phyloP scores from a whole-genome alignment of 75 land plant genomes.

The Cupressus sempervirens region DNA sequence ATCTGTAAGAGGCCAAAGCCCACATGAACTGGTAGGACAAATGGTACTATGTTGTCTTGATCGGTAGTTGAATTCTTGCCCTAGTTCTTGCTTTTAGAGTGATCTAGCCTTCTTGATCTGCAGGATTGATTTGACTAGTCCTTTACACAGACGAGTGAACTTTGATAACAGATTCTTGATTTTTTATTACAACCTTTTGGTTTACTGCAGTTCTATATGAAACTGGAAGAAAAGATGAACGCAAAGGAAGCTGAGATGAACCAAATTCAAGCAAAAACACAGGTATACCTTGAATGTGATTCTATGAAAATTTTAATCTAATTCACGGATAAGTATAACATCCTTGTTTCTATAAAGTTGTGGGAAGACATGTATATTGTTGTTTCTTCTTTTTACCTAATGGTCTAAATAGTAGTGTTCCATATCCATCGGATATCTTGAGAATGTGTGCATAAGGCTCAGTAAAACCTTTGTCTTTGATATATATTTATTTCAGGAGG shows the following conservation, averaged over 20 bases:
- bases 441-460: background rate
- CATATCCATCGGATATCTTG: background rate
- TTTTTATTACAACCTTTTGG: background rate
- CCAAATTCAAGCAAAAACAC: conserved; percentile 38
- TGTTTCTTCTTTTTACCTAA: background rate
- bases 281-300: conserved; percentile 22
- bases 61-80: background rate
- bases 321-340: background rate
- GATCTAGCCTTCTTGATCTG: background rate
- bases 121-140: background rate
- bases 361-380: background rate
- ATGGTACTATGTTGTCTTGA: background rate
- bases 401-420: background rate
- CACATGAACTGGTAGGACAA: background rate
- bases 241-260: conserved; percentile 52
- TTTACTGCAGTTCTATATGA: conserved; percentile 38
- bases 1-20: background rate
- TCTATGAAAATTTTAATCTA: background rate
- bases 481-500: conserved; percentile 29
- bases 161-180: background rate
- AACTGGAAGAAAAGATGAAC: conserved; percentile 48
- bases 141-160: background rate
- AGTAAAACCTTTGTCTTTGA: background rate
- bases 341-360: background rate
- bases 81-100: background rate